Base-by-base conservation (phyloP, 208 protist genomes). In the Acanthamoeba culbertsoni region DNA sequence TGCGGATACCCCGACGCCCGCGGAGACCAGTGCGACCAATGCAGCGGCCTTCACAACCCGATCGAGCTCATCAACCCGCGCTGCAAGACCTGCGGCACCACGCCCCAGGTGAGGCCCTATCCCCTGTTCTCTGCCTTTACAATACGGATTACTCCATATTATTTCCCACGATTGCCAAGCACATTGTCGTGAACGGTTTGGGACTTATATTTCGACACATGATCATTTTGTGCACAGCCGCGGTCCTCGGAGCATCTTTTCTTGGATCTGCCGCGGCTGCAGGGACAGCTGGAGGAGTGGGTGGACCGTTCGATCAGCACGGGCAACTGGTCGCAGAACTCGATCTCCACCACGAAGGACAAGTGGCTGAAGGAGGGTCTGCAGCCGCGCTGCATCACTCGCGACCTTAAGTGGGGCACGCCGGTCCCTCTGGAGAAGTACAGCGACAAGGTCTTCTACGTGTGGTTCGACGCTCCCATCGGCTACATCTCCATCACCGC, bases 401-500 rank as follows among this genome's bases (percentile, higher is more conserved):
- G 97, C 57, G 97, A 98, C 82, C 94, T 98, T 23, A 97, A 97
- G 82, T 98, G 97, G 97, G 97, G 97, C 45, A 96, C 95, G 23
- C 97, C 97, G 31, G 97, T 98, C 6, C 97, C 97, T 12, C 14
- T 96, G 2, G 92, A 95, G 18, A 95, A 96, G 28, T 98, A 96
- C 68, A 53, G 84, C 20, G 93, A 97, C 3, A 97, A 97, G 68
- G 94, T 86, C 20, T 98, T 98, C 45, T 98, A 98, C 91, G 97
- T 98, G 31, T 98, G 97, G 97, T 98, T 98, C 86, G 97, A 98
- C 91, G 97, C 97, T 10, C 97, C 97, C 33, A 98, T 98, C 88
- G 97, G 97, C 23, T 98, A 98, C 88, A 86, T 98, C 62, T 97
- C 96, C 20, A 98, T 98, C 86, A 98, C 97, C 0, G 96, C 95